Conservation (phyloP, 176 grass and related monocot genomes). For the Triticum monococcum region DNA sequence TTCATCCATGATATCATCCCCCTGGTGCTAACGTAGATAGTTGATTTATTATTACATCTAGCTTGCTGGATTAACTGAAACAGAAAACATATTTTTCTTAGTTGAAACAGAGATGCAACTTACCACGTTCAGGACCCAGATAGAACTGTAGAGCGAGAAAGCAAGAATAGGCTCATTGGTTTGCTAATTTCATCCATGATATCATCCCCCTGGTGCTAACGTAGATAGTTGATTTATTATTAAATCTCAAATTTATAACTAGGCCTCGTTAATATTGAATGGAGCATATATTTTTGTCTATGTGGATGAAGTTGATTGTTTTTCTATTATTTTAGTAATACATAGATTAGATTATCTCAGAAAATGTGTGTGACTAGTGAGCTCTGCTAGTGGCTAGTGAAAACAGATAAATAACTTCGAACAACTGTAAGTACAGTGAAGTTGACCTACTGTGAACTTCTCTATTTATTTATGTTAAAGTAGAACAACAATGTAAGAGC, state of each 20-base stretch:
- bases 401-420: background rate
- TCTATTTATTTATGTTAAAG: background rate
- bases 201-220: background rate
- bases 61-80: background rate
- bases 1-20: background rate
- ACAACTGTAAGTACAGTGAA: constrained; percentile 23
- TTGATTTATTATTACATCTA: background rate
- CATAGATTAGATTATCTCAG: background rate
- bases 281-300: background rate
- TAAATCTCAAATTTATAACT: background rate
- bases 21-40: background rate
- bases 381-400: background rate
- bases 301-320: background rate
- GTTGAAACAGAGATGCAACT: background rate
- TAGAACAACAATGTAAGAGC: background rate
- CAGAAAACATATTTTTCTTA: background rate
- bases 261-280: background rate
- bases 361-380: background rate
- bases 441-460: background rate
- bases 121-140: background rate
- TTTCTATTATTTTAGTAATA: background rate
- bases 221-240: background rate
- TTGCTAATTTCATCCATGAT: background rate
- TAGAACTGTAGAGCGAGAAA: background rate
- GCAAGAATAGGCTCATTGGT: background rate